Conservation (phyloP, 1,284 basidiomycete genomes). For the Rhodotorula glutinis region DNA sequence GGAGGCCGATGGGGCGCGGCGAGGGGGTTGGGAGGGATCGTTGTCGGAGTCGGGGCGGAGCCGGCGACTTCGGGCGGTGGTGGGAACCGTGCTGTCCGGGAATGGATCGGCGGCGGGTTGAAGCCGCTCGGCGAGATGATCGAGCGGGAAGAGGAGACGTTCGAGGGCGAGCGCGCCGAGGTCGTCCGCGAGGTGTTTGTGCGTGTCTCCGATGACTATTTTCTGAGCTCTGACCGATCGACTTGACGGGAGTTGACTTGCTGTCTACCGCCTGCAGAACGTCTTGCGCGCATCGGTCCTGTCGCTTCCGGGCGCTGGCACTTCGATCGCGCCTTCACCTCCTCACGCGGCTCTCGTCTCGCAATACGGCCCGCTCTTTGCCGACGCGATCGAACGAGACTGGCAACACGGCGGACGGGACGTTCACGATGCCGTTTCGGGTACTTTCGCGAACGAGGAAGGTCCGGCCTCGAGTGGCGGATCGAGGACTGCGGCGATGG, state of each 20-base stretch:
- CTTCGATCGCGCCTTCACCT: not conserved
- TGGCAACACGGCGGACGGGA: slow-evolving; percentile 17
- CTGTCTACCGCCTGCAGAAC: not conserved
- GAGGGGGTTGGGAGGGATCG: slow-evolving; percentile 71
- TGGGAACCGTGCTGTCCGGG: slow-evolving; percentile 62
- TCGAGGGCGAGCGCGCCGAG: slow-evolving; percentile 55
- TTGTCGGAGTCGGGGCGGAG: slow-evolving; percentile 15
- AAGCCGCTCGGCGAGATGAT: slow-evolving; percentile 61
- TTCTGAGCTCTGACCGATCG: too few relatives aligned
- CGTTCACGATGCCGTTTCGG: slow-evolving; percentile 19
- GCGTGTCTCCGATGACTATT: slow-evolving; percentile 6
- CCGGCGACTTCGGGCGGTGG: slow-evolving; percentile 10
- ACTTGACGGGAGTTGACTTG: not conserved
- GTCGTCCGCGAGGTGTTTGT: slow-evolving; percentile 36
- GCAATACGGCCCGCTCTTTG: slow-evolving; percentile 31
- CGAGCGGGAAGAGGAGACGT: slow-evolving; percentile 67
- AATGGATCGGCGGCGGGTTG: slow-evolving; percentile 37
- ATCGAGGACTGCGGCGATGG: not conserved
- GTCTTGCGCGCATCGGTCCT: not conserved
- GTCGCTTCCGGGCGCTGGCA: not conserved
- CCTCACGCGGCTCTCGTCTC: slow-evolving; percentile 5
- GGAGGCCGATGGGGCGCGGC: slow-evolving; percentile 76
- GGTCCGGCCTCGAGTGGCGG: not conserved
- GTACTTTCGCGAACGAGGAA: not conserved
- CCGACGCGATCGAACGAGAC: slow-evolving; percentile 10